phyloP scores from a whole-genome alignment of 2,329 filamentous ascomycete genomes.

The Paraphaeosphaeria sporulosa region DNA sequence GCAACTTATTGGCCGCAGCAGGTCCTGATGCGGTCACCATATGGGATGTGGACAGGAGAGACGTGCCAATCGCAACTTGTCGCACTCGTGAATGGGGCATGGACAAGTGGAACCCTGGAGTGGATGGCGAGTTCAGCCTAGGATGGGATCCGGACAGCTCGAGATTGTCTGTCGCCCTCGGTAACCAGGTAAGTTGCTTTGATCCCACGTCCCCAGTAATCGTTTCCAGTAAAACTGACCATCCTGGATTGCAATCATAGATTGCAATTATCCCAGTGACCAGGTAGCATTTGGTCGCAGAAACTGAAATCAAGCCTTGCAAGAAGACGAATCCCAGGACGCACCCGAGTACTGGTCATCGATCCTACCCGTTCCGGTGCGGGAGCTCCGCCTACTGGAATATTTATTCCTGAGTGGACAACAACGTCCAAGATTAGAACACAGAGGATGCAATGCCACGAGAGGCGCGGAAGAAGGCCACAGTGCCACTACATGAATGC shows the following conservation, averaged over 20 bases:
- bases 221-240: constrained; percentile 4
- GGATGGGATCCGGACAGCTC: constrained; percentile 50
- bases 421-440: neutral
- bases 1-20: constrained; percentile 53
- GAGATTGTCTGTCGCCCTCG: constrained; percentile 46
- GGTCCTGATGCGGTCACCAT: constrained; percentile 54
- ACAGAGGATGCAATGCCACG: neutral
- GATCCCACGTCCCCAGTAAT: neutral
- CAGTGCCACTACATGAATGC: neutral
- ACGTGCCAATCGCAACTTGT: constrained; percentile 47
- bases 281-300: constrained; percentile 26
- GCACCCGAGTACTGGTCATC: too few relatives aligned
- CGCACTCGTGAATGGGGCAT: constrained; percentile 35
- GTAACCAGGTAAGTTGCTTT: constrained; percentile 43
- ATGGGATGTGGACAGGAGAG: constrained; percentile 51
- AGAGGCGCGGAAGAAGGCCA: neutral
- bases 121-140: constrained; percentile 46
- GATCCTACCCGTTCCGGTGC: neutral
- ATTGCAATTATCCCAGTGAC: constrained; percentile 45
- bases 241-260: constrained; percentile 42
- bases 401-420: neutral
- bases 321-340: neutral
- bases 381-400: neutral
- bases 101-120: constrained; percentile 41
- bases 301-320: neutral